These are phyloP conservation scores for Malassezia slooffiae DNA, from an alignment of 1,284 basidiomycete species.

Conservation along the genomic window DNA sequence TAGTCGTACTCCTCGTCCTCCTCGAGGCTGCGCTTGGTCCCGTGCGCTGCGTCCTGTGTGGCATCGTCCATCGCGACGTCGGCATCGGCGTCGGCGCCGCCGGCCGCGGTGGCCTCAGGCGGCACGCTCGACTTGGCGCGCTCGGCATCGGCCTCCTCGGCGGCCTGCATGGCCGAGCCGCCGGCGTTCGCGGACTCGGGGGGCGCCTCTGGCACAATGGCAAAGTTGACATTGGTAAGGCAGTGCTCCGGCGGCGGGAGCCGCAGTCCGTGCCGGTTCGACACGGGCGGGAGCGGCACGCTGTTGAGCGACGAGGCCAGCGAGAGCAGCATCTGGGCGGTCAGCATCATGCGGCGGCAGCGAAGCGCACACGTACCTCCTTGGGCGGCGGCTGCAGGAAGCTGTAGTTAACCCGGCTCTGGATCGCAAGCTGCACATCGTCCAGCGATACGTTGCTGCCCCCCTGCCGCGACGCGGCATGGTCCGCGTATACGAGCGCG, in stretches of 20 bases:
- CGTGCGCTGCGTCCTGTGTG: conserved; percentile 16
- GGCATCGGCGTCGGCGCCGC: no score
- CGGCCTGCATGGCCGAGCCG: conserved; percentile 5
- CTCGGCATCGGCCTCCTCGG: neutral
- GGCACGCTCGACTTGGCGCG: conserved; percentile 24
- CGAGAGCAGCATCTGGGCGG: conserved; percentile 69
- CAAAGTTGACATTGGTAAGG: conserved; percentile 81
- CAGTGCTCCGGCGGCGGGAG: conserved; percentile 71
- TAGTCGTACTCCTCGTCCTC: conserved; percentile 46
- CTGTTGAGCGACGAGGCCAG: conserved; percentile 83
- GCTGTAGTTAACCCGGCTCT: conserved; percentile 85
- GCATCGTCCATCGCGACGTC: conserved; percentile 14
- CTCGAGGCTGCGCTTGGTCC: conserved; percentile 36
- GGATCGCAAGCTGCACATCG: conserved; percentile 80
- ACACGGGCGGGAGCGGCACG: conserved; percentile 73
- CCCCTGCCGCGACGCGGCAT: conserved; percentile 52
- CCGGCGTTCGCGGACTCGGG: conserved; percentile 44
- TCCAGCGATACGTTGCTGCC: conserved; percentile 57
- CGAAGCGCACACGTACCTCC: conserved; percentile 58
- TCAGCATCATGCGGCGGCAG: neutral
- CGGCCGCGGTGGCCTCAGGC: no score
- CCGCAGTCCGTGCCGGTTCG: conserved; percentile 88
- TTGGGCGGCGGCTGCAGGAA: conserved; percentile 85
- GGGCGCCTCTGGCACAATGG: conserved; percentile 75
- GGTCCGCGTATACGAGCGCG: conserved; percentile 83